Evolutionary conservation across 2,329 filamentous ascomycete species (phyloP).

Genomic region (Aspergillus sp.): DNA sequence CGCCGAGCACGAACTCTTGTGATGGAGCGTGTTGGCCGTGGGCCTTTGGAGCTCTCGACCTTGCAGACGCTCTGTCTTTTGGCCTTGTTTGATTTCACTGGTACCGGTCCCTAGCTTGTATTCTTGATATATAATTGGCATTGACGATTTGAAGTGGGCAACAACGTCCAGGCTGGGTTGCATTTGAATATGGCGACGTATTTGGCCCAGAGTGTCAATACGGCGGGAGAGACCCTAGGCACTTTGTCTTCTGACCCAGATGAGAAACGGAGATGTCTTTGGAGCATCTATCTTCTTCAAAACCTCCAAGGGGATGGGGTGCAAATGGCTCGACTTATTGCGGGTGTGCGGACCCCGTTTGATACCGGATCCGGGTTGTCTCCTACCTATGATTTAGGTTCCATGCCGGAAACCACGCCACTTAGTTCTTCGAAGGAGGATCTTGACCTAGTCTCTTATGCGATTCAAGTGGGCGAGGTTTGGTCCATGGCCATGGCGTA

Average conservation of each 20-base stretch:
- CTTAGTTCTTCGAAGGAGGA: conserved; percentile 2
- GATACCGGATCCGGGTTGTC: conserved; percentile 12
- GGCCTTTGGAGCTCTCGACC: conserved; percentile 44
- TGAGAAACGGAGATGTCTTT: conserved; percentile 35
- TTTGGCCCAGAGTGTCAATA: conserved; percentile 8
- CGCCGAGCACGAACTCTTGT: conserved; percentile 38
- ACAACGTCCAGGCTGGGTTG: conserved; percentile 23
- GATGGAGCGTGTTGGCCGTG: conserved; percentile 40
- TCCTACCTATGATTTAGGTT: conserved; percentile 1
- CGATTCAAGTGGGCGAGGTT: conserved; percentile 47
- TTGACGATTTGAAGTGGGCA: conserved; percentile 38
- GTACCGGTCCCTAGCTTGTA: conserved; percentile 22
- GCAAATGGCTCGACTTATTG: conserved; percentile 8
- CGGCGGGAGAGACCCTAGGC: neutral
- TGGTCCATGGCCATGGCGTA: conserved; percentile 24
- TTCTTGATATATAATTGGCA: neutral
- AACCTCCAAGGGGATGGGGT: conserved; percentile 40
- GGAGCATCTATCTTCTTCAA: conserved; percentile 46
- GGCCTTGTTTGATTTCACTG: conserved; percentile 43
- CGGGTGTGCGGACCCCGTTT: conserved; percentile 8
- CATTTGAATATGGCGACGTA: conserved; percentile 11
- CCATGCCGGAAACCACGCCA: neutral
- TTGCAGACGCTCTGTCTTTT: conserved; percentile 43
- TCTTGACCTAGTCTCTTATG: conserved; percentile 44
- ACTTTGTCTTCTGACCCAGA: conserved; percentile 7